phyloP scores from a whole-genome alignment of 2,329 filamentous ascomycete genomes.

The Ophiostoma montium region DNA sequence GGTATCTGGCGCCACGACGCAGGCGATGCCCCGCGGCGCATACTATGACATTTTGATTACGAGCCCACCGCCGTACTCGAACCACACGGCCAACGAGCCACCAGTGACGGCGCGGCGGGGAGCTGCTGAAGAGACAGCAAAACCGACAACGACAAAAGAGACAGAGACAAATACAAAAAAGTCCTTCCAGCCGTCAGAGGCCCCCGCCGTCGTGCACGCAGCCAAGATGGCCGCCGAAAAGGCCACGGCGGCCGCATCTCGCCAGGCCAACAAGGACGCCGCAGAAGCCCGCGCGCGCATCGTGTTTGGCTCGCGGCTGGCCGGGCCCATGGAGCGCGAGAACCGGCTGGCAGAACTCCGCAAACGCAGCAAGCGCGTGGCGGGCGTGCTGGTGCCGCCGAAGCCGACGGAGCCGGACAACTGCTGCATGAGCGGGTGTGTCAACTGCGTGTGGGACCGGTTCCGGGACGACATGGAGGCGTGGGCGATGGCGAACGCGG shows the following conservation, averaged over 20 bases:
- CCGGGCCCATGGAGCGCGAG: constrained; percentile 56
- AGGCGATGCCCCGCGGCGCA: constrained; percentile 36
- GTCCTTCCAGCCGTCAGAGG: constrained; percentile 10
- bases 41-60: constrained; percentile 47
- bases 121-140: no score
- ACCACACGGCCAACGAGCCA: constrained; percentile 29
- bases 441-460: constrained; percentile 91
- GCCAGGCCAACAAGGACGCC: constrained; percentile 12
- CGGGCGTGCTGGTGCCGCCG: constrained; percentile 71
- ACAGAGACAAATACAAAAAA: neutral
- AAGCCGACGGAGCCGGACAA: constrained; percentile 85
- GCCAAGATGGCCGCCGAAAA: neutral
- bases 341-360: constrained; percentile 44
- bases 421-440: constrained; percentile 98
- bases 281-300: constrained; percentile 45
- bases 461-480: constrained; percentile 87
- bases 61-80: constrained; percentile 26
- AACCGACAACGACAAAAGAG: constrained; percentile 10
- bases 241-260: constrained; percentile 31
- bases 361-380: constrained; percentile 48
- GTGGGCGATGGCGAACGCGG: constrained; percentile 54
- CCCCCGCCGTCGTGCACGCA: constrained; percentile 15
- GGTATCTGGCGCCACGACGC: constrained; percentile 14
- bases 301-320: constrained; percentile 69
- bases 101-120: constrained; percentile 24